Conservation (phyloP, 345 rosid genomes). For the Bruguiera parviflora region DNA sequence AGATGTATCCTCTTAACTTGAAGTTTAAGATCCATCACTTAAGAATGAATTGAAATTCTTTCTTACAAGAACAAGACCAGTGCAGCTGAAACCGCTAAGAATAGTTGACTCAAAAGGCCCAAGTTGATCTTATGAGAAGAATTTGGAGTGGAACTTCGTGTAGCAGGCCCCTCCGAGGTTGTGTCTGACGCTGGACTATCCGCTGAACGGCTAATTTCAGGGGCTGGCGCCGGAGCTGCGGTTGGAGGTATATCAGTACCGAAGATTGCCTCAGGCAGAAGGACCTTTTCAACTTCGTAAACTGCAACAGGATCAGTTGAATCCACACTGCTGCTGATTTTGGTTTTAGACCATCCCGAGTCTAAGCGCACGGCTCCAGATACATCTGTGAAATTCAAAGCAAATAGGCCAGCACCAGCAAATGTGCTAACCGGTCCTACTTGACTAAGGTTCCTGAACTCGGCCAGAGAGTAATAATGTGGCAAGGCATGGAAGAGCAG, state of each 20-base stretch:
- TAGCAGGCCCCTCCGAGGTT: slow-evolving; percentile 17
- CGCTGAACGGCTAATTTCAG: slow-evolving; percentile 52
- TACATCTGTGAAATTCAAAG: slow-evolving; percentile 59
- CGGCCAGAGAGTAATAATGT: slow-evolving; percentile 60
- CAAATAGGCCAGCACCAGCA: slow-evolving; percentile 58
- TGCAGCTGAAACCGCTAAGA: slow-evolving; percentile 41
- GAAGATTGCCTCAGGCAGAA: slow-evolving; percentile 80
- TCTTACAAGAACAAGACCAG: slow-evolving; percentile 49
- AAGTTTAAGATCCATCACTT: slow-evolving; percentile 6
- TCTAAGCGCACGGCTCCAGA: slow-evolving; percentile 62
- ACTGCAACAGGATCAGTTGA: slow-evolving; percentile 80
- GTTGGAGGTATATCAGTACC: slow-evolving; percentile 88
- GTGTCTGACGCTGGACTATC: slow-evolving; percentile 58
- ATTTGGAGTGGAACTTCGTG: slow-evolving; percentile 18
- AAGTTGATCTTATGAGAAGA: slow-evolving; percentile 40
- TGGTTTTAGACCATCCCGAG: slow-evolving; percentile 76
- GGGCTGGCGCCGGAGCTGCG: slow-evolving; percentile 87
- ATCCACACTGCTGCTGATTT: slow-evolving; percentile 69
- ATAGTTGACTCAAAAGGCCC: slow-evolving; percentile 34
- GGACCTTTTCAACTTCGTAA: slow-evolving; percentile 73
- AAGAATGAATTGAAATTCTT: slow-evolving; percentile 3
- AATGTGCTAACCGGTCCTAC: slow-evolving; percentile 54
- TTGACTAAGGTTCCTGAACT: slow-evolving; percentile 79
- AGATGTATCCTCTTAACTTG: slow-evolving; percentile 12
- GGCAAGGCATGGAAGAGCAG: slow-evolving; percentile 83